Evolutionary conservation across 1,284 basidiomycete species (phyloP).

Genomic region (Phylloporus gajari): DNA sequence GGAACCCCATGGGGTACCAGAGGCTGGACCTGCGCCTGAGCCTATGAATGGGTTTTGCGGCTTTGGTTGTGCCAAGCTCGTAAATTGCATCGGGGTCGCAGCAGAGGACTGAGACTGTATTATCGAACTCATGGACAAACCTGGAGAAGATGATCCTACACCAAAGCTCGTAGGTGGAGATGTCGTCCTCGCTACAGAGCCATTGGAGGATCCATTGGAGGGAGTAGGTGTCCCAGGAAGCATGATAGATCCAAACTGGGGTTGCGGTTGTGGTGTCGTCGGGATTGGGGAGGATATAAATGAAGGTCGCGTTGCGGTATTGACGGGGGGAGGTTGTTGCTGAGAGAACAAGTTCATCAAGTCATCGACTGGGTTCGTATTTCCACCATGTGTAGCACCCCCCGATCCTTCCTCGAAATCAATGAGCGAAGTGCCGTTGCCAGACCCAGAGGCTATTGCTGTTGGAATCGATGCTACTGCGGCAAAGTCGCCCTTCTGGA

Average conservation of each 20-base stretch:
- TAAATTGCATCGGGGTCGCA: conserved; percentile 18
- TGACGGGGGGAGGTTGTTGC: conserved; percentile 39
- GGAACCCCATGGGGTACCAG: conserved; percentile 19
- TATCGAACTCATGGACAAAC: conserved; percentile 32
- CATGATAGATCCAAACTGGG: conserved; percentile 59
- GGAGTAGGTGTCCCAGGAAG: conserved; percentile 59
- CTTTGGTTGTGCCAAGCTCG: conserved; percentile 29
- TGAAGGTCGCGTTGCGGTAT: conserved; percentile 36
- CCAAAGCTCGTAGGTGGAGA: conserved; percentile 29
- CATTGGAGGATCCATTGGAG: conserved; percentile 31
- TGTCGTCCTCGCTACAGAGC: conserved; percentile 23
- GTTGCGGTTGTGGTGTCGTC: conserved; percentile 30
- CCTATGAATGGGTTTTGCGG: conserved; percentile 29
- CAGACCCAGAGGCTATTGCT: conserved; percentile 58
- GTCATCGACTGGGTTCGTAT: conserved; percentile 57
- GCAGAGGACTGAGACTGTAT: conserved; percentile 18
- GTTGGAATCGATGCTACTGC: conserved; percentile 71
- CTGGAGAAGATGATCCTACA: conserved; percentile 22
- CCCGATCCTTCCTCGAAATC: conserved; percentile 71
- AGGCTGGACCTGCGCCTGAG: conserved; percentile 16
- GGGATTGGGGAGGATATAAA: conserved; percentile 28
- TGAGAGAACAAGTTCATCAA: conserved; percentile 66
- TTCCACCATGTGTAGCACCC: conserved; percentile 25
- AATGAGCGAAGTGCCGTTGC: conserved; percentile 65
- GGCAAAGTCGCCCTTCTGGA: conserved; percentile 87